Conservation (phyloP, 1,139 yeast species). For the Taphrina confusa region DNA sequence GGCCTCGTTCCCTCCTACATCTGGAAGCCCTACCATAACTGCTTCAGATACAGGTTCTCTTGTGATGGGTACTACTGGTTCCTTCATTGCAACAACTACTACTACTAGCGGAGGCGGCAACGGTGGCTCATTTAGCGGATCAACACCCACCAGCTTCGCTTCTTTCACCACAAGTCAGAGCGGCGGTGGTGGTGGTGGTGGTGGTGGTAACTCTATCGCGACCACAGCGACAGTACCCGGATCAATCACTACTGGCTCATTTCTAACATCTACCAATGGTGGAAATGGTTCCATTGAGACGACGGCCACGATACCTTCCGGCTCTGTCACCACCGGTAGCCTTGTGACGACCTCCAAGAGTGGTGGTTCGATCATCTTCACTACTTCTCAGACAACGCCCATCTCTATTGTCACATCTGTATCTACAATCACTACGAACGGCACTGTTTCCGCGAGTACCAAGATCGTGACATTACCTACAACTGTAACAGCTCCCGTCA, state of each 20-base stretch:
- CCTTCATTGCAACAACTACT: too few species aligned
- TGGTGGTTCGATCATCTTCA: not conserved
- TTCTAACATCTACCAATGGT: too few species aligned
- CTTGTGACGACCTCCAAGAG: not conserved
- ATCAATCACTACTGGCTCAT: not conserved
- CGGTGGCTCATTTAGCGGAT: not conserved
- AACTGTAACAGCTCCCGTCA: not conserved
- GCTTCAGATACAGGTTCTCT: too few species aligned
- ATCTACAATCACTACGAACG: not conserved
- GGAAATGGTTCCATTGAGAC: too few species aligned
- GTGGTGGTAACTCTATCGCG: too few species aligned
- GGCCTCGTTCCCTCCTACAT: not conserved
- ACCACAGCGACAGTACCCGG: not conserved
- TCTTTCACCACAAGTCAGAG: too few species aligned
- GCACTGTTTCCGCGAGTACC: not conserved
- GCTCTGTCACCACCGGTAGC: not conserved
- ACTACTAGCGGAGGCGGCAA: too few species aligned
- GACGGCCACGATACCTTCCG: not conserved
- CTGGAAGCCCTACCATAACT: not conserved
- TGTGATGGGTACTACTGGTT: too few species aligned
- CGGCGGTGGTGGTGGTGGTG: too few species aligned
- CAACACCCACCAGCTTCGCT: too few species aligned
- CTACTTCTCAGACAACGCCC: not conserved
- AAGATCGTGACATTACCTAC: not conserved
- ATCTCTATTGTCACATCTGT: not conserved